phyloP scores from a whole-genome alignment of 202 grass and related monocot genomes.

The Zizania palustris region DNA sequence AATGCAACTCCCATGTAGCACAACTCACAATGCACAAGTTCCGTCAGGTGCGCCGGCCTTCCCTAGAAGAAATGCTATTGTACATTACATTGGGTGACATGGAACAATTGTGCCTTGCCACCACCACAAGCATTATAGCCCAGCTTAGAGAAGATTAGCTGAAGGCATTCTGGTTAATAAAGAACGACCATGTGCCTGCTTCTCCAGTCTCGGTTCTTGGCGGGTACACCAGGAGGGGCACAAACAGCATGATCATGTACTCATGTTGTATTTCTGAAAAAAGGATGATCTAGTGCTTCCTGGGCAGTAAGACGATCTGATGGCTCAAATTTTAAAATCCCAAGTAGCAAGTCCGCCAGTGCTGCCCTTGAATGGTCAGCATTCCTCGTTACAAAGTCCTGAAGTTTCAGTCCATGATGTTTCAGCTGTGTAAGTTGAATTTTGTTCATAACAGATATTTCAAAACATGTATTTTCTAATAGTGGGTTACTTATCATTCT shows the following conservation, averaged over 20 bases:
- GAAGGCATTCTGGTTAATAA: slow-evolving; percentile 18
- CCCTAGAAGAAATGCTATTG: slow-evolving; percentile 49
- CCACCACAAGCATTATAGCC: slow-evolving; percentile 24
- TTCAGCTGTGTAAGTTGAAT: neutral
- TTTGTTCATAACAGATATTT: neutral
- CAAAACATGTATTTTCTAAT: neutral
- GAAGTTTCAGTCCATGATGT: slow-evolving; percentile 26
- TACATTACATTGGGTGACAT: slow-evolving; percentile 42
- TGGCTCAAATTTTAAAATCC: slow-evolving; percentile 76
- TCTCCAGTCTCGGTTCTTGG: slow-evolving; percentile 18
- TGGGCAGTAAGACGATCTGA: slow-evolving; percentile 66
- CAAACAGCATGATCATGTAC: slow-evolving; percentile 13
- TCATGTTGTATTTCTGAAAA: slow-evolving; percentile 61
- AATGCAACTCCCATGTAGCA: neutral
- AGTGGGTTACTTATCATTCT: neutral
- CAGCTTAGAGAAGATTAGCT: slow-evolving; percentile 31
- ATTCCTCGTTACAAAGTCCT: slow-evolving; percentile 66
- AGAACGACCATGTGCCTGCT: neutral
- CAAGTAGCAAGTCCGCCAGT: slow-evolving; percentile 59
- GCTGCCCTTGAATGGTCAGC: slow-evolving; percentile 59
- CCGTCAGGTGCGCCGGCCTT: slow-evolving; percentile 15
- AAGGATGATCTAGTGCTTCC: slow-evolving; percentile 82
- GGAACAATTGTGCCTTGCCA: slow-evolving; percentile 12
- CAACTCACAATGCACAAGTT: slow-evolving; percentile 16
- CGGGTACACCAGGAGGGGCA: neutral